These are phyloP conservation scores for Skeletonema costatum DNA, from an alignment of 108 stramenopile species.

Conservation along the genomic window DNA sequence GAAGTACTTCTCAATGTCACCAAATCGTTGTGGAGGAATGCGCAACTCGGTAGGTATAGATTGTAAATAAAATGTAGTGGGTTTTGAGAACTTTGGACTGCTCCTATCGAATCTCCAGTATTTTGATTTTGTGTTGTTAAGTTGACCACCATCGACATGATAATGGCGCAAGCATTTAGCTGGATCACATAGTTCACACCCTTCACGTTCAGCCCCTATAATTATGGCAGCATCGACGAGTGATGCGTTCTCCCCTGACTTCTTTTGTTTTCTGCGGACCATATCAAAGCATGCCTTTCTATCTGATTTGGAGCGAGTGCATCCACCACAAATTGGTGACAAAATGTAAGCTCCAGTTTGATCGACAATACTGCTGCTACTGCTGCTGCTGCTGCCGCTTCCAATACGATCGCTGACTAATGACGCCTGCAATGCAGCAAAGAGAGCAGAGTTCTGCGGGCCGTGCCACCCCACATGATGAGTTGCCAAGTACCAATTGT, in stretches of 20 bases:
- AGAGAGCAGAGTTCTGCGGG: not conserved
- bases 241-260: slow-evolving; percentile 11
- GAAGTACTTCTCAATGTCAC: slow-evolving; percentile 25
- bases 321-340: slow-evolving; percentile 20
- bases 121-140: slow-evolving; percentile 6
- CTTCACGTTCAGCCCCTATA: not conserved
- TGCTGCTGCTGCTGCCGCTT: not conserved
- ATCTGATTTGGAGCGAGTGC: slow-evolving; percentile 9
- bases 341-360: slow-evolving; percentile 1
- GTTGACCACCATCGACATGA: not conserved
- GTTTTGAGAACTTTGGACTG: slow-evolving; percentile 27
- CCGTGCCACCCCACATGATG: not conserved
- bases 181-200: slow-evolving; percentile 31
- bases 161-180: slow-evolving; percentile 18
- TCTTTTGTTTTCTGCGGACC: not conserved
- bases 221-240: slow-evolving; percentile 15
- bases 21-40: slow-evolving; percentile 40
- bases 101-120: slow-evolving; percentile 43
- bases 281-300: slow-evolving; percentile 10
- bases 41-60: slow-evolving; percentile 39
- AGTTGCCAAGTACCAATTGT: slow-evolving; percentile 1
- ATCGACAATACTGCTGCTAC: not conserved
- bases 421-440: not conserved
- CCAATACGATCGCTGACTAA: not conserved
- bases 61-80: slow-evolving; percentile 32